phyloP scores from a whole-genome alignment of 2,329 filamentous ascomycete genomes.

The Lasiodiplodia theobromae region DNA sequence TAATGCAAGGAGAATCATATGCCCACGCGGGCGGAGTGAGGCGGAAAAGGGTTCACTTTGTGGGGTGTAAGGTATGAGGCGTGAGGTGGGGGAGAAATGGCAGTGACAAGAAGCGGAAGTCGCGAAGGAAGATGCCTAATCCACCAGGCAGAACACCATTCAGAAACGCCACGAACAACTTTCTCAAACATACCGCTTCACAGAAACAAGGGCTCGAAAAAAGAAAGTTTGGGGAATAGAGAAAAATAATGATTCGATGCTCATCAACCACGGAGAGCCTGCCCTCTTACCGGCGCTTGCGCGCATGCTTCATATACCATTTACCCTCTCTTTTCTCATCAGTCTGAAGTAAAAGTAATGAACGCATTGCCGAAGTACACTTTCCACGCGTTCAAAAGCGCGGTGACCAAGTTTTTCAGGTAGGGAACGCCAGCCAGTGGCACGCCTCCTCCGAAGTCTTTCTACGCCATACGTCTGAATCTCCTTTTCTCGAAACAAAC shows the following conservation, averaged over 20 bases:
- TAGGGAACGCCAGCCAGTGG: constrained; percentile 23
- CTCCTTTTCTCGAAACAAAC: not conserved
- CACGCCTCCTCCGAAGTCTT: not conserved
- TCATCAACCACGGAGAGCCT: constrained; percentile 3
- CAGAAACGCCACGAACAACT: not conserved
- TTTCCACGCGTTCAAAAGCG: not conserved
- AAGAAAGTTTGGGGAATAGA: not conserved
- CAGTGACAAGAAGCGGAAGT: not conserved
- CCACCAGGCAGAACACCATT: not conserved
- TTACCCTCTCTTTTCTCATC: not conserved
- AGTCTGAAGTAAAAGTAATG: not conserved
- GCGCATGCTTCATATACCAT: constrained; percentile 5
- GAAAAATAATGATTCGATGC: not conserved
- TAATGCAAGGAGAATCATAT: not conserved
- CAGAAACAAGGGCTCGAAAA: not conserved
- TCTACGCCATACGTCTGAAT: constrained; percentile 3
- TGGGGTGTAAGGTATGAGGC: not conserved
- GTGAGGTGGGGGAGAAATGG: not conserved
- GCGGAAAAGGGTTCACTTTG: not conserved
- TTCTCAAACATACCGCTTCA: not conserved
- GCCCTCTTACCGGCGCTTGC: constrained; percentile 6
- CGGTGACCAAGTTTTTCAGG: not conserved
- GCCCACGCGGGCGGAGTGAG: not conserved
- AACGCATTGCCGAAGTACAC: not conserved
- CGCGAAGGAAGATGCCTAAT: not conserved